These are phyloP conservation scores for Sugiyamaella pinicola DNA, from an alignment of 1,139 yeast species.

Conservation along the genomic window DNA sequence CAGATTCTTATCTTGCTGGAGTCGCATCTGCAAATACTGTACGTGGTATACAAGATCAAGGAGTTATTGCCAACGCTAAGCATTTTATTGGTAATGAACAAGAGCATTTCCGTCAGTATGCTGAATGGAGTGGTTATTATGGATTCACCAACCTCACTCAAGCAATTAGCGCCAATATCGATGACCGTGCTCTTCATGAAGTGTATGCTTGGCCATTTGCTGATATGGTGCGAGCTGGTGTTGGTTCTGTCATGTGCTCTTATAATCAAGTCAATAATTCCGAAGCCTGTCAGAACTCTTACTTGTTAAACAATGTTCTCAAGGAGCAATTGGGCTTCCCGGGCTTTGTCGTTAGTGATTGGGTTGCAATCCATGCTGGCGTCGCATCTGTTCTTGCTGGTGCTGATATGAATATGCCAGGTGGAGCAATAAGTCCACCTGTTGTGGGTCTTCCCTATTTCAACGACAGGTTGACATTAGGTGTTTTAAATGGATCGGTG, in stretches of 20 bases:
- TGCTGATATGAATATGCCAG: conserved; percentile 70
- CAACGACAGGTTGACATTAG: conserved; percentile 60
- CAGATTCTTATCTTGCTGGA: conserved; percentile 66
- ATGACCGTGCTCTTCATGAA: conserved; percentile 66
- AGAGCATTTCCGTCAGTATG: conserved; percentile 62
- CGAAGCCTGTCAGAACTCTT: conserved; percentile 63
- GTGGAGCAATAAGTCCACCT: conserved; percentile 53
- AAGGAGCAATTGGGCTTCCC: conserved; percentile 68
- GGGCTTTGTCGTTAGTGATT: conserved; percentile 66
- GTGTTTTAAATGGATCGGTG: conserved; percentile 58
- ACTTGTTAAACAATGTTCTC: conserved; percentile 55
- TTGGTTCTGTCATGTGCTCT: conserved; percentile 63
- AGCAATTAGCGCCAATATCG: conserved; percentile 50
- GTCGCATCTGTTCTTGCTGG: conserved; percentile 61
- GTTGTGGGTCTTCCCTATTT: conserved; percentile 60
- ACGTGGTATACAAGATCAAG: conserved; percentile 61
- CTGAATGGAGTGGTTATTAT: conserved; percentile 50
- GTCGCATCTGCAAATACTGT: conserved; percentile 56
- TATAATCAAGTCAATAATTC: conserved; percentile 61
- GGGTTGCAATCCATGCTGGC: conserved; percentile 64
- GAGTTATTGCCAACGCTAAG: conserved; percentile 57
- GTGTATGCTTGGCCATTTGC: conserved; percentile 69
- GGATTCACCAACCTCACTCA: conserved; percentile 26
- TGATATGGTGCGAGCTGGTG: conserved; percentile 61
- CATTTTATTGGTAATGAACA: conserved; percentile 66